Evolutionary conservation across 1,284 basidiomycete species (phyloP).

Genomic region (Crocinoboletus sp.): DNA sequence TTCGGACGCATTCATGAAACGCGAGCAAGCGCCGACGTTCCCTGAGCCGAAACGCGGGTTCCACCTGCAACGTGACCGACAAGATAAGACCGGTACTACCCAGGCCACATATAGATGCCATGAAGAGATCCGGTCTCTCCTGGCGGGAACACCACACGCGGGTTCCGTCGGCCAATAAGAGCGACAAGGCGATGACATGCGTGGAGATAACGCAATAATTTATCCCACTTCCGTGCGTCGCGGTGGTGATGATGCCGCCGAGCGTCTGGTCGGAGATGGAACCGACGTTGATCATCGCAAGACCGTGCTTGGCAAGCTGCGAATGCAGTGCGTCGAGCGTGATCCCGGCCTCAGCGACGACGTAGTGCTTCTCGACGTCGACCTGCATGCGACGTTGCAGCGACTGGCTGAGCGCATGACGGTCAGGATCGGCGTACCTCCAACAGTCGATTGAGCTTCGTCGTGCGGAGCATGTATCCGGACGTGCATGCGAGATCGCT

Average conservation of each 20-base stretch:
- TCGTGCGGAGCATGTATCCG: slow-evolving; percentile 79
- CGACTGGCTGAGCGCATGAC: too few relatives aligned
- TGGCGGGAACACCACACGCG: slow-evolving; percentile 64
- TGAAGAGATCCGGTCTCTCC: slow-evolving; percentile 75
- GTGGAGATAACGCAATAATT: slow-evolving; percentile 81
- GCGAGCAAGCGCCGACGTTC: slow-evolving; percentile 68
- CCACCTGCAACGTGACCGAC: slow-evolving; percentile 73
- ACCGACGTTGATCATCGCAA: slow-evolving; percentile 92
- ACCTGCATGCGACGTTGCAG: too few relatives aligned
- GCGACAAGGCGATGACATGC: slow-evolving; percentile 69
- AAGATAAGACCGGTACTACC: slow-evolving; percentile 93
- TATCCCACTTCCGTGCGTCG: slow-evolving; percentile 91
- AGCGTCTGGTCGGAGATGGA: slow-evolving; percentile 97
- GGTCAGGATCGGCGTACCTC: slow-evolving; percentile 53
- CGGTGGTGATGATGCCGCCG: slow-evolving; percentile 92
- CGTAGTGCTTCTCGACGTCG: slow-evolving; percentile 63
- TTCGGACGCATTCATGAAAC: slow-evolving; percentile 60
- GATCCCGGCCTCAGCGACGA: slow-evolving; percentile 77
- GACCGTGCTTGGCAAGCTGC: slow-evolving; percentile 59
- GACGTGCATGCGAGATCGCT: slow-evolving; percentile 87
- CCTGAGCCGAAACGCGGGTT: slow-evolving; percentile 78
- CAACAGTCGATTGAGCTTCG: slow-evolving; percentile 62
- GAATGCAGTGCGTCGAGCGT: slow-evolving; percentile 69
- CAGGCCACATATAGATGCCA: slow-evolving; percentile 89
- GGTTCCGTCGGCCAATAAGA: slow-evolving; percentile 72